A percentile compares a stretch with the other conserved stretches of the same genome.
These are phyloP conservation scores for Hordeum pubiflorum DNA, from an alignment of 202 grass and related monocot genomes.

Conservation along the genomic window DNA sequence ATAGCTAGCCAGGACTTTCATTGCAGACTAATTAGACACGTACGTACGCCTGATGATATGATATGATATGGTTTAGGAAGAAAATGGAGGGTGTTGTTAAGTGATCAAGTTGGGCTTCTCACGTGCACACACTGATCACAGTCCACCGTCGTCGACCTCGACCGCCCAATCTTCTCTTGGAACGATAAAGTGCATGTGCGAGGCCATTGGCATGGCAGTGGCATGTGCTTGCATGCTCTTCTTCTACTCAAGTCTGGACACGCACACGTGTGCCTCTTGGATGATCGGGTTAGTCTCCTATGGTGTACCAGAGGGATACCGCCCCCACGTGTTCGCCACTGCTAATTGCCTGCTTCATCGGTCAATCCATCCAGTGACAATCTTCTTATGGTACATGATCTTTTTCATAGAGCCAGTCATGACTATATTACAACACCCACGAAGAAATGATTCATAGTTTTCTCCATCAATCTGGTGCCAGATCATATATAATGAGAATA, in stretches of 20 bases:
- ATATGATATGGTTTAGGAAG: not conserved
- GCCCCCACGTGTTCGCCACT: not conserved
- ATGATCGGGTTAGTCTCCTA: not conserved
- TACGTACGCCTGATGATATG: not conserved
- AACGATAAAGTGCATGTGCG: conserved; percentile 48
- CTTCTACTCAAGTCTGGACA: conserved; percentile 41
- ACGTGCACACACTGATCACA: conserved; percentile 37
- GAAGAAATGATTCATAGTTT: too few relatives aligned
- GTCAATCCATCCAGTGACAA: not conserved
- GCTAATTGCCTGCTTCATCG: not conserved
- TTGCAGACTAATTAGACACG: not conserved
- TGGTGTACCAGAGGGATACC: not conserved
- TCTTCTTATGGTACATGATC: not conserved
- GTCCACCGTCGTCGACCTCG: conserved; percentile 13
- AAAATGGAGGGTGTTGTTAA: not conserved
- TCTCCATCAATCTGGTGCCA: too few relatives aligned
- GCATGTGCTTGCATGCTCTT: conserved; percentile 39
- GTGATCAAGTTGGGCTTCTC: not conserved
- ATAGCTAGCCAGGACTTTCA: too few relatives aligned
- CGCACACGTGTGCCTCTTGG: conserved; percentile 29
- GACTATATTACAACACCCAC: too few relatives aligned
- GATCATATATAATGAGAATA: too few relatives aligned
- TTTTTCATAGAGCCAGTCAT: not conserved
- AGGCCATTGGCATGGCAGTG: conserved; percentile 31
- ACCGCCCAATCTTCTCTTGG: conserved; percentile 42